A percentile compares a stretch with the other conserved stretches of the same genome.
phyloP scores from a whole-genome alignment of 441 rosid species.

The Viola pubescens region DNA sequence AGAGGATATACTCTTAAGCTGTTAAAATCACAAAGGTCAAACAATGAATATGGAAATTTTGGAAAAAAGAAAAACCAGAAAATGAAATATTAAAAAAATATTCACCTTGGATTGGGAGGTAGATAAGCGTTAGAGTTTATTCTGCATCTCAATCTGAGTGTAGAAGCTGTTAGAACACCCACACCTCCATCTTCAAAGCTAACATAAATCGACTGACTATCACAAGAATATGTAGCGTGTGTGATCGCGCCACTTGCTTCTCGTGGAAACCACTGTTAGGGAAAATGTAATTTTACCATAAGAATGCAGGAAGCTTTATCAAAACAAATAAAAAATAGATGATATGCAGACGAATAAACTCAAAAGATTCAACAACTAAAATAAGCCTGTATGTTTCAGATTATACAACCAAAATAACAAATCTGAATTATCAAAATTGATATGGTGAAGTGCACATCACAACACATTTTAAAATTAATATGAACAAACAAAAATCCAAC shows the following conservation, averaged over 20 bases:
- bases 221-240: conserved; percentile 71
- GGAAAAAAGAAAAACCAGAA: neutral
- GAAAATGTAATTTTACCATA: conserved; percentile 11
- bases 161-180: conserved; percentile 49
- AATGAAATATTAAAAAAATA: neutral
- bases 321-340: too few species aligned
- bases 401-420: too few species aligned
- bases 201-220: conserved; percentile 61
- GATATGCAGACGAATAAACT: too few species aligned
- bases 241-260: conserved; percentile 70
- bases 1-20: conserved; percentile 67
- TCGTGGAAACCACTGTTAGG: conserved; percentile 48
- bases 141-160: conserved; percentile 65
- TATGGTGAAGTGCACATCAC: too few species aligned
- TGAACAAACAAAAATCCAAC: neutral
- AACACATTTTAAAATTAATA: too few species aligned
- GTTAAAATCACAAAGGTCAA: conserved; percentile 19
- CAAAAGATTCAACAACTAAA: too few species aligned
- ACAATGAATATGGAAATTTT: neutral
- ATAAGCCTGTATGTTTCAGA: too few species aligned
- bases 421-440: too few species aligned
- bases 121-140: conserved; percentile 57
- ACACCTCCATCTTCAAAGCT: conserved; percentile 72
- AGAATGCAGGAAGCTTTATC: neutral
- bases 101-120: conserved; percentile 58